Evolutionary conservation across 257 asterid genomes (phyloP).

Genomic region (Scutellaria minor): DNA sequence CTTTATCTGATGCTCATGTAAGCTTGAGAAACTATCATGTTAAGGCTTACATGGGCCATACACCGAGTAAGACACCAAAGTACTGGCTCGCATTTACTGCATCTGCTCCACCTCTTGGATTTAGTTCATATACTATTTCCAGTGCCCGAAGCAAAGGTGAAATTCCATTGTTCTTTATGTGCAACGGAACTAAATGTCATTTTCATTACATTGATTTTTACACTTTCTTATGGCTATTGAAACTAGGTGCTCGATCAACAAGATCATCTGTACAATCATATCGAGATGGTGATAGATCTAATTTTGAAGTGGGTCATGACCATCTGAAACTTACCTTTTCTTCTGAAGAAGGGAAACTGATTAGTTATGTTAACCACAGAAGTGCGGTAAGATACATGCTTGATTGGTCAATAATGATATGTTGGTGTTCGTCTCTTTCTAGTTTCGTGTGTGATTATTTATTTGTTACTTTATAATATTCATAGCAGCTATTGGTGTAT

Average conservation of each 20-base stretch:
- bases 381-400: conserved; percentile 45
- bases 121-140: conserved; percentile 44
- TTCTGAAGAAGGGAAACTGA: conserved; percentile 48
- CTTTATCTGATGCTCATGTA: conserved; percentile 38
- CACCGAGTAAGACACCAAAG: conserved; percentile 40
- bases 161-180: conserved; percentile 9
- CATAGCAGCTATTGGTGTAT: conserved; percentile 3
- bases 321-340: conserved; percentile 66
- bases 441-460: background rate
- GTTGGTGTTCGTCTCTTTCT: conserved; percentile 1
- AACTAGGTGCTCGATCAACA: conserved; percentile 36
- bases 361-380: conserved; percentile 51
- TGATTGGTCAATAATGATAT: conserved; percentile 13
- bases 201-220: conserved; percentile 11
- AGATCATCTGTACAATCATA: conserved; percentile 39
- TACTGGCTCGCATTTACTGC: conserved; percentile 48
- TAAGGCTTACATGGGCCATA: conserved; percentile 41
- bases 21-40: conserved; percentile 44
- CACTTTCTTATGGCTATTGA: conserved; percentile 15
- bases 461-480: background rate
- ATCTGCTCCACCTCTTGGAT: conserved; percentile 50
- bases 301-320: conserved; percentile 64
- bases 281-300: conserved; percentile 32
- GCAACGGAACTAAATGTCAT: background rate
- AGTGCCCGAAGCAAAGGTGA: conserved; percentile 38